Conservation (phyloP, 306 rosid genomes). For the Glycine soja region DNA sequence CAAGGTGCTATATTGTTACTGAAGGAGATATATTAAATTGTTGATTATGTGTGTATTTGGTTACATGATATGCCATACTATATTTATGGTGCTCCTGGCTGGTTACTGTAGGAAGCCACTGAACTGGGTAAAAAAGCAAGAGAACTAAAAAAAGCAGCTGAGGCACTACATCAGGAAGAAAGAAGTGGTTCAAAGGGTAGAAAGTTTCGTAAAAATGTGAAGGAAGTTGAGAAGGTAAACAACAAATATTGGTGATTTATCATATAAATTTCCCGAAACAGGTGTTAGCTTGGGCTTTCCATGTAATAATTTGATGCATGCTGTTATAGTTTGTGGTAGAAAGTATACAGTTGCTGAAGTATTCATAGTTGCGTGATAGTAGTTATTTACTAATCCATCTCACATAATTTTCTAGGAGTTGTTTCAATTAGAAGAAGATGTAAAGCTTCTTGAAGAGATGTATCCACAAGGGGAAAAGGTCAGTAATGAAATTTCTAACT, state of each 20-base stretch:
- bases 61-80: background rate
- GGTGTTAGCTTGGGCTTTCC: slow-evolving; percentile 11
- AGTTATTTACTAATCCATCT: slow-evolving; percentile 18
- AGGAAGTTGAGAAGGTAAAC: slow-evolving; percentile 78
- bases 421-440: slow-evolving; percentile 92
- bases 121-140: slow-evolving; percentile 83
- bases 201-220: slow-evolving; percentile 87
- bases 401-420: slow-evolving; percentile 69
- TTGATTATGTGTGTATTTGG: slow-evolving; percentile 3
- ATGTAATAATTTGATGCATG: slow-evolving; percentile 35
- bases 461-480: slow-evolving; percentile 96
- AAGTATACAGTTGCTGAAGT: background rate
- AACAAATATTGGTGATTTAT: background rate
- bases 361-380: background rate
- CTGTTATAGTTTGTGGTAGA: slow-evolving; percentile 19
- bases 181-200: slow-evolving; percentile 84
- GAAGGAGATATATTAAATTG: background rate
- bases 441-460: slow-evolving; percentile 89
- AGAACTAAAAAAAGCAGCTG: slow-evolving; percentile 86
- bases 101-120: slow-evolving; percentile 80
- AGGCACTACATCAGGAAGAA: slow-evolving; percentile 83
- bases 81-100: slow-evolving; percentile 40
- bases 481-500: background rate
- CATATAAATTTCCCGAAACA: background rate
- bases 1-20: slow-evolving; percentile 59